phyloP scores from a whole-genome alignment of 164 flowering plant genomes.

The Chimonanthus praecox region DNA sequence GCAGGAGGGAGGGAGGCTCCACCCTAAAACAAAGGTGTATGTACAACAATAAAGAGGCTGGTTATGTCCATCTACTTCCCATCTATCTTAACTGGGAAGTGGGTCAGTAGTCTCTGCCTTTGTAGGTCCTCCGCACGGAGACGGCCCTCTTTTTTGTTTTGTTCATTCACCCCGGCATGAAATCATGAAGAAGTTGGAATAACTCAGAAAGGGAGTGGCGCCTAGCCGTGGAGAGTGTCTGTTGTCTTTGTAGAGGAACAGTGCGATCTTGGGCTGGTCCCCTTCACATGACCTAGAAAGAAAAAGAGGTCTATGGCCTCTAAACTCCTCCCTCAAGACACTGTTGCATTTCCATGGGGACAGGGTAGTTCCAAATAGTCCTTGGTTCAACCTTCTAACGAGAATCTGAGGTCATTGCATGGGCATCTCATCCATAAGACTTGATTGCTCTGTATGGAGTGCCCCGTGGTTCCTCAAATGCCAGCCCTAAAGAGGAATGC shows the following conservation, averaged over 20 bases:
- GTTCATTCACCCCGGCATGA: not conserved
- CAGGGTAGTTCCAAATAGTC: not conserved
- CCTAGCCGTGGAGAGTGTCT: not conserved
- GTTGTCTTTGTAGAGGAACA: not conserved
- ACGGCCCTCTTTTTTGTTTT: not conserved
- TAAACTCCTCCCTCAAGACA: conserved; percentile 2
- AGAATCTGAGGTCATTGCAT: not conserved
- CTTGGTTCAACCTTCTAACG: no score
- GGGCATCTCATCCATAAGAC: conserved; percentile 2
- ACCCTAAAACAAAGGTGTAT: not conserved
- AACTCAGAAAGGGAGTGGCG: not conserved
- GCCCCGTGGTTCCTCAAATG: conserved; percentile 9
- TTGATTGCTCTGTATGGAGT: not conserved
- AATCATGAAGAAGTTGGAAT: not conserved
- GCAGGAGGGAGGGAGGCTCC: not conserved
- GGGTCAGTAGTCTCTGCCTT: not conserved
- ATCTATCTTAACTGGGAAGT: not conserved
- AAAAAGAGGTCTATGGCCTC: conserved; percentile 4
- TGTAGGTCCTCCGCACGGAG: not conserved
- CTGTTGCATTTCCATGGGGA: not conserved
- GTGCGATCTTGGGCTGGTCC: no score
- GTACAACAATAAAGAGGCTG: not conserved
- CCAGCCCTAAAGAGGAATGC: conserved; percentile 9
- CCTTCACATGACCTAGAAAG: conserved; percentile 1
- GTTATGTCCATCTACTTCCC: not conserved